Conservation (phyloP, 2,329 filamentous ascomycete species). For the Exutisphaerella laricina region DNA sequence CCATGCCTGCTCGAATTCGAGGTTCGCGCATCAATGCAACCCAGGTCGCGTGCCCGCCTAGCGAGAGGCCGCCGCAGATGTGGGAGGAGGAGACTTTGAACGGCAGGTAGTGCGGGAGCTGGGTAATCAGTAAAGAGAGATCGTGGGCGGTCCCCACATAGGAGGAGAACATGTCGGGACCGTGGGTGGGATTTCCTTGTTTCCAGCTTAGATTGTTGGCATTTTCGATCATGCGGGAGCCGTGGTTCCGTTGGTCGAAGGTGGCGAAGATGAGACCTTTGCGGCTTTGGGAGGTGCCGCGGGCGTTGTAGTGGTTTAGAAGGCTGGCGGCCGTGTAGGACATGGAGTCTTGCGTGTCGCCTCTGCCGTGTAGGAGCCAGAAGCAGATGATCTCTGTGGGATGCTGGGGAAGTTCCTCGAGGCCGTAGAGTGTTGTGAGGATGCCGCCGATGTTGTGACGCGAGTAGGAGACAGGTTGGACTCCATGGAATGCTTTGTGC, state of each 20-base stretch:
- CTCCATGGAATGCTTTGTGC: slow-evolving; percentile 28
- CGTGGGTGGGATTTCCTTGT: slow-evolving; percentile 71
- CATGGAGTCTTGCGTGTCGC: slow-evolving; percentile 68
- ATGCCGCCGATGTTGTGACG: slow-evolving; percentile 72
- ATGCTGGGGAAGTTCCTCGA: slow-evolving; percentile 60
- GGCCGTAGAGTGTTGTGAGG: slow-evolving; percentile 71
- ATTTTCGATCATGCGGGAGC: slow-evolving; percentile 61
- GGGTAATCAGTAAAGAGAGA: slow-evolving; percentile 67
- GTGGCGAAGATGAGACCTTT: slow-evolving; percentile 70
- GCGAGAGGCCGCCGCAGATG: slow-evolving; percentile 71
- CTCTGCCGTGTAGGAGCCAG: slow-evolving; percentile 85
- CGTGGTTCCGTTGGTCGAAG: slow-evolving; percentile 94
- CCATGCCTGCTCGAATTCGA: slow-evolving; percentile 69
- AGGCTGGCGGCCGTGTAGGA: slow-evolving; percentile 62
- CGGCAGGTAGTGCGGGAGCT: slow-evolving; percentile 65
- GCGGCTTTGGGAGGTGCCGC: slow-evolving; percentile 20
- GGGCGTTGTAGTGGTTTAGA: slow-evolving; percentile 62
- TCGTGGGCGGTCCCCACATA: slow-evolving; percentile 72
- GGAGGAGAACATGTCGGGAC: slow-evolving; percentile 83
- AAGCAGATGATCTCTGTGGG: slow-evolving; percentile 62
- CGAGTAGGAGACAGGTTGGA: slow-evolving; percentile 53
- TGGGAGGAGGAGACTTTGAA: slow-evolving; percentile 53
- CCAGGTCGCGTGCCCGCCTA: slow-evolving; percentile 87
- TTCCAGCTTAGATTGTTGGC: slow-evolving; percentile 73
- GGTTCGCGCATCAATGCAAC: slow-evolving; percentile 72